Percentiles rank a stretch among this genome's conserved stretches.
These are phyloP conservation scores for Candida nemodendra DNA, from an alignment of 805 yeast species.

Conservation along the genomic window DNA sequence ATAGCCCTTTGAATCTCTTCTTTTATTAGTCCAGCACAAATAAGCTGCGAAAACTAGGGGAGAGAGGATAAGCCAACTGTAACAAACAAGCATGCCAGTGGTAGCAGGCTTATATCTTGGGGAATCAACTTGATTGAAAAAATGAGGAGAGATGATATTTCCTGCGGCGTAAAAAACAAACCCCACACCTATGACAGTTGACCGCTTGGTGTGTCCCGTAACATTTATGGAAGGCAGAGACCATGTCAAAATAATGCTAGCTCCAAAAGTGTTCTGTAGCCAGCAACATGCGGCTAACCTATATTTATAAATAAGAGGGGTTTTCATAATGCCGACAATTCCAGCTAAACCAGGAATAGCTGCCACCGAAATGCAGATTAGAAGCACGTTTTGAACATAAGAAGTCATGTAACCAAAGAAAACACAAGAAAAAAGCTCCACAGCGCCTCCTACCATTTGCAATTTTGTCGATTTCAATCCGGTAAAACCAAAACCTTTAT, in stretches of 20 bases:
- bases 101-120: slow-evolving; percentile 43
- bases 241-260: slow-evolving; percentile 10
- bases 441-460: slow-evolving; percentile 7
- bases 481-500: slow-evolving; percentile 16
- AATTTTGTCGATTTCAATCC: slow-evolving; percentile 9
- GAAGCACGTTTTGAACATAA: slow-evolving; percentile 1
- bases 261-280: slow-evolving; percentile 27
- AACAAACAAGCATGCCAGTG: slow-evolving; percentile 20
- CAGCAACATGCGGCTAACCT: slow-evolving; percentile 15
- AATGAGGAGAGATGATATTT: slow-evolving; percentile 51
- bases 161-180: slow-evolving; percentile 51
- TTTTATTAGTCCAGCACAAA: slow-evolving; percentile 37
- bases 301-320: slow-evolving; percentile 28
- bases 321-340: slow-evolving; percentile 20
- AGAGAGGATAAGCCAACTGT: slow-evolving; percentile 3
- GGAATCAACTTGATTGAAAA: slow-evolving; percentile 43
- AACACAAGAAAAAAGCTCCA: slow-evolving; percentile 15
- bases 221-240: slow-evolving; percentile 30
- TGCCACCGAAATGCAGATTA: slow-evolving; percentile 1
- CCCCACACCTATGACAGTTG: slow-evolving; percentile 41
- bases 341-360: slow-evolving; percentile 20
- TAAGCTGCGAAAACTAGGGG: slow-evolving; percentile 20
- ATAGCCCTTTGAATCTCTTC: slow-evolving; percentile 36
- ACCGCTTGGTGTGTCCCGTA: slow-evolving; percentile 54
- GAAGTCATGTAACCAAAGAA: slow-evolving; percentile 18